A percentile compares a stretch with the other conserved stretches of the same genome.
Evolutionary conservation across 1,139 yeast genomes (phyloP).

Genomic region (Nakaseomyces nivariensis): DNA sequence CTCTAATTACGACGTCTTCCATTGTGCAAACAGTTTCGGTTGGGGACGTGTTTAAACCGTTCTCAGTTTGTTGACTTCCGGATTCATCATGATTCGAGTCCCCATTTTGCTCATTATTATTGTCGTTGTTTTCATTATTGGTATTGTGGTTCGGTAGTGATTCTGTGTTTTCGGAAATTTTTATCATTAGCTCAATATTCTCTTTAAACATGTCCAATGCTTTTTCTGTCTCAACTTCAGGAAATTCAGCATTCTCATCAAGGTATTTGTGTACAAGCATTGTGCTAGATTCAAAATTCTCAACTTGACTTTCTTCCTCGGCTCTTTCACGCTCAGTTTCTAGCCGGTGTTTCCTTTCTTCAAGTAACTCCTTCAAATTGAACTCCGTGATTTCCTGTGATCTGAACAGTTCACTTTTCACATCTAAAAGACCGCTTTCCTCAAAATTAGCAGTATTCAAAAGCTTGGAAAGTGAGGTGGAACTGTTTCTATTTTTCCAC

Average conservation of each 20-base stretch:
- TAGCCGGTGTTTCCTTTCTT: background rate
- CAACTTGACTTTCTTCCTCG: background rate
- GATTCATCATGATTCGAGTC: background rate
- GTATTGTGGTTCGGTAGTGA: background rate
- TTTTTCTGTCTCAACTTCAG: background rate
- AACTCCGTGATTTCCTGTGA: background rate
- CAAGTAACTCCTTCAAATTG: background rate
- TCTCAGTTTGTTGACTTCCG: background rate
- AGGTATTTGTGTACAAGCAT: background rate
- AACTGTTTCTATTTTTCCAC: background rate
- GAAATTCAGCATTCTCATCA: background rate
- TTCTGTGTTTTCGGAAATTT: conserved; percentile 1
- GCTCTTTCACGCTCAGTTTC: background rate
- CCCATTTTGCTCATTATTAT: background rate
- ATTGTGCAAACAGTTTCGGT: background rate
- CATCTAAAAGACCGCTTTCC: background rate
- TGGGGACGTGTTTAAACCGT: background rate
- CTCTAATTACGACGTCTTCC: background rate
- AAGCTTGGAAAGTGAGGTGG: background rate
- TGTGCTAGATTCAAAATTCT: background rate
- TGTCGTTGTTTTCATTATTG: background rate
- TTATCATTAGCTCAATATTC: conserved; percentile 3
- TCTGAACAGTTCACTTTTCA: background rate
- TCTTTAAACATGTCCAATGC: conserved; percentile 3
- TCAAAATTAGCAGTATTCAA: background rate